These are phyloP conservation scores for Dictyostelium firmibasis DNA, from an alignment of 78 protist species.

Conservation along the genomic window DNA sequence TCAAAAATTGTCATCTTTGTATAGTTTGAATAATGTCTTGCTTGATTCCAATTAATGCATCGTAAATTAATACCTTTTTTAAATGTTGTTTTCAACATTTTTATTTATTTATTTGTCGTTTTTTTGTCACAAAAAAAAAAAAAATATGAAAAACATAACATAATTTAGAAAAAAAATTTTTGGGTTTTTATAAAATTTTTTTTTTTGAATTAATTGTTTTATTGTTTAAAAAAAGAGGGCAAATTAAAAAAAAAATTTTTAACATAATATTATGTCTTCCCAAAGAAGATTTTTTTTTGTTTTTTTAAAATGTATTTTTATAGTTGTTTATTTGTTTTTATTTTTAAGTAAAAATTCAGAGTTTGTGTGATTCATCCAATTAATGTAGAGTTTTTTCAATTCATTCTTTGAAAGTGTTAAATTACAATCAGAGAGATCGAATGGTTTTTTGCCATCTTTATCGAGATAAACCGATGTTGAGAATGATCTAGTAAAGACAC, in stretches of 20 bases:
- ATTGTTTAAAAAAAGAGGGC: too few relatives aligned
- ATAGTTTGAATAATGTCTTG: neutral
- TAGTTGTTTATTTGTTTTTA: too few relatives aligned
- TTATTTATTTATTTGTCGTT: too few relatives aligned
- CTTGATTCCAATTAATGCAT: neutral
- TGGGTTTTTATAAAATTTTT: too few relatives aligned
- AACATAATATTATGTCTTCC: too few relatives aligned
- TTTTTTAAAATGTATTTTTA: too few relatives aligned
- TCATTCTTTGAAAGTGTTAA: conserved; percentile 22
- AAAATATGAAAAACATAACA: neutral
- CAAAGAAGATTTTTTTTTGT: too few relatives aligned
- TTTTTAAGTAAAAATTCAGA: neutral
- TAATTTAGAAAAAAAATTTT: too few relatives aligned
- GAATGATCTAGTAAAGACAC: neutral
- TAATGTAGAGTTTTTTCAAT: conserved; percentile 35
- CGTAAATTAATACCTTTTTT: neutral
- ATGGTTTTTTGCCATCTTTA: neutral
- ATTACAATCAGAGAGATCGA: neutral
- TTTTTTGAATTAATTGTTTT: too few relatives aligned
- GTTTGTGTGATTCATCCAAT: conserved; percentile 43
- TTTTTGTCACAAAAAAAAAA: too few relatives aligned
- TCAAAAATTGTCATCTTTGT: conserved; percentile 58
- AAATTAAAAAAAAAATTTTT: too few relatives aligned
- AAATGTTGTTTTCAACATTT: neutral
- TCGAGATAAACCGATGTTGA: neutral